phyloP scores from a whole-genome alignment of 1,284 basidiomycete genomes.

The Marasmius sp. region DNA sequence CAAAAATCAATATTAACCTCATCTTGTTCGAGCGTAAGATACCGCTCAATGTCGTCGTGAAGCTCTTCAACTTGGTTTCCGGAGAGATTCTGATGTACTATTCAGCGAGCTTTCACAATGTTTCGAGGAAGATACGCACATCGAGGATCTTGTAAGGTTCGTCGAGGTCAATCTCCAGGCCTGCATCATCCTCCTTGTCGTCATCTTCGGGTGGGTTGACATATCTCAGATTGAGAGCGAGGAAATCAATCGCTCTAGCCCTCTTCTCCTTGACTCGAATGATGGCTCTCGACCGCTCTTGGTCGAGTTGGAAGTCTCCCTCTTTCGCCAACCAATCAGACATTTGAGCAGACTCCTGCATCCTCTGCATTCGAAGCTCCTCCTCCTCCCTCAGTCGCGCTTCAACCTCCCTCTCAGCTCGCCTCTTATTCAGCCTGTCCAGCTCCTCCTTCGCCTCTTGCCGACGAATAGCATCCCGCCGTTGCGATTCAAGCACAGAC shows the following conservation, averaged over 20 bases:
- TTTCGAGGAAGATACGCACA: slow-evolving; percentile 44
- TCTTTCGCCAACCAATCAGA: slow-evolving; percentile 97
- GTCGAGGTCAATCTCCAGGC: slow-evolving; percentile 96
- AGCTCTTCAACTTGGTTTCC: slow-evolving; percentile 90
- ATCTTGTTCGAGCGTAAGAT: slow-evolving; percentile 84
- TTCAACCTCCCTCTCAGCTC: slow-evolving; percentile 92
- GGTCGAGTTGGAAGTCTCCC: slow-evolving; percentile 95
- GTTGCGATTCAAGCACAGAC: slow-evolving; percentile 76
- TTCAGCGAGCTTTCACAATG: slow-evolving; percentile 19
- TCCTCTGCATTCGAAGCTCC: slow-evolving; percentile 81
- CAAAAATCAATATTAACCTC: slow-evolving; percentile 94
- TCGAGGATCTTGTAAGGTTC: slow-evolving; percentile 98
- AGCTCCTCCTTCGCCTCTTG: slow-evolving; percentile 95
- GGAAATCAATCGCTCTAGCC: slow-evolving; percentile 93
- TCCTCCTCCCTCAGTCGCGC: slow-evolving; percentile 89
- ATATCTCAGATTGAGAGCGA: slow-evolving; percentile 91
- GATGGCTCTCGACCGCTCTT: slow-evolving; percentile 86
- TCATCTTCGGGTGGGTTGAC: slow-evolving; percentile 73
- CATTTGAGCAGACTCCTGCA: slow-evolving; percentile 96
- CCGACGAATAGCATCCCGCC: slow-evolving; percentile 77
- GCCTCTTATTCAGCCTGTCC: slow-evolving; percentile 85
- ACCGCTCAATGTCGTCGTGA: slow-evolving; percentile 92
- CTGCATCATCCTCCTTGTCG: slow-evolving; percentile 79
- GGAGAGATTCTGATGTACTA: slow-evolving; percentile 69
- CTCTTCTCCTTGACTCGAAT: slow-evolving; percentile 95